Base-by-base conservation (phyloP, 1,284 basidiomycete genomes). In the Limonomyces culmigenus region DNA sequence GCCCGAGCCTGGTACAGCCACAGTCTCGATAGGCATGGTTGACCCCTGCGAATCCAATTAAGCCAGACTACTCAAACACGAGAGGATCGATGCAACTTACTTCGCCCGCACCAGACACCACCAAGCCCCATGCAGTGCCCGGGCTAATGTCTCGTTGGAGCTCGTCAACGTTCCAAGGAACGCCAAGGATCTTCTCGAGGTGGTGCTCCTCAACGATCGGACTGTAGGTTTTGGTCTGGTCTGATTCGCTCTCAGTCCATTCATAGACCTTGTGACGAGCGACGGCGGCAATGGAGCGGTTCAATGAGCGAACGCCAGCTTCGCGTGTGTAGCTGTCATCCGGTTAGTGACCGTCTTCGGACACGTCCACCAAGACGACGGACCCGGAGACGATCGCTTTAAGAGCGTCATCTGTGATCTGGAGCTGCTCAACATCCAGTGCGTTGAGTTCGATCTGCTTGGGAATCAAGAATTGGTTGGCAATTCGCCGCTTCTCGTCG, bases 241-340 rank as follows among this genome's bases (percentile, higher is more conserved):
- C 50, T 41, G 52, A 53, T 16, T 70, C 54, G 43, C 64, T 63
- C 48, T 83, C 77, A 0, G 87, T 76, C 71, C 79, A 93, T 47
- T 95, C 79, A 13, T 92, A 87, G 0, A 85, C 87, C 49, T 92
- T 92, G 43, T 70, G 78, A 15, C 92, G 62, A 21, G 85, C 83
- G 14, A 96, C 72, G 14, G 77, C 72, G 6, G 85, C 88, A 33
- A 96, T 77, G 10, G 85, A 74, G 4, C 92, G 70, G 50, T 96
- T 91, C 10, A 96, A 67, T 19, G 74, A 78, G 19, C 91, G 71
- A n/a, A 96, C 91, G 19, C 92, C 91, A 0, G 91, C 89, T 55
- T 95, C 85, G 8, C 77, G 67, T 1, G 87, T 91, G 50, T 89
- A 91, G 18, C 69, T 60, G 11, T 75, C 81, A 27, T 8, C n/a